phyloP scores from a whole-genome alignment of 345 rosid species.

The Carallia brachiata region DNA sequence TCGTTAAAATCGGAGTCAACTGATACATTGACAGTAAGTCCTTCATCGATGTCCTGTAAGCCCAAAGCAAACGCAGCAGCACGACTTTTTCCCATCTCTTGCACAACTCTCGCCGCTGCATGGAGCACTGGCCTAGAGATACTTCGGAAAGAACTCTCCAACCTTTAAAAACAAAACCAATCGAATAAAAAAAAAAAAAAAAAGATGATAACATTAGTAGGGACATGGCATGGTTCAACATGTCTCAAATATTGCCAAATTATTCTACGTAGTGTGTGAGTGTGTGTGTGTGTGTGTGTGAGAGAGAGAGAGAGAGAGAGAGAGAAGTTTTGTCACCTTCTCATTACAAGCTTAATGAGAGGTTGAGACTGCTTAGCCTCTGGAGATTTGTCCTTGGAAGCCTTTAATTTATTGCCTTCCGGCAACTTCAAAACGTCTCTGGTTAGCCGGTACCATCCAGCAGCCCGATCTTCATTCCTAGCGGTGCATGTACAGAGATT shows the following conservation, averaged over 20 bases:
- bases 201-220: not conserved
- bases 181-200: not conserved
- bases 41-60: constrained; percentile 87
- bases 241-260: not conserved
- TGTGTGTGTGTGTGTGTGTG: too few relatives aligned
- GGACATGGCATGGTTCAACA: not conserved
- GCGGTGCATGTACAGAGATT: not conserved
- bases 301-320: not conserved
- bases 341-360: constrained; percentile 92
- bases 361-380: constrained; percentile 93
- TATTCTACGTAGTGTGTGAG: not conserved
- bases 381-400: constrained; percentile 68
- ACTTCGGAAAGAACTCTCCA: constrained; percentile 98
- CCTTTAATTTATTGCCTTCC: constrained; percentile 55
- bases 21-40: constrained; percentile 60
- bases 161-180: constrained; percentile 36
- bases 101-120: constrained; percentile 99
- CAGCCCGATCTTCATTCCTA: constrained; percentile 94
- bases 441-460: constrained; percentile 94
- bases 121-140: constrained; percentile 98
- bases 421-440: constrained; percentile 95
- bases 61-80: constrained; percentile 98
- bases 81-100: constrained; percentile 96
- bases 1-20: constrained; percentile 65
- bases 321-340: constrained; percentile 57